Conservation (phyloP, 2,329 filamentous ascomycete species). For the Hymenoscyphus infarciens region DNA sequence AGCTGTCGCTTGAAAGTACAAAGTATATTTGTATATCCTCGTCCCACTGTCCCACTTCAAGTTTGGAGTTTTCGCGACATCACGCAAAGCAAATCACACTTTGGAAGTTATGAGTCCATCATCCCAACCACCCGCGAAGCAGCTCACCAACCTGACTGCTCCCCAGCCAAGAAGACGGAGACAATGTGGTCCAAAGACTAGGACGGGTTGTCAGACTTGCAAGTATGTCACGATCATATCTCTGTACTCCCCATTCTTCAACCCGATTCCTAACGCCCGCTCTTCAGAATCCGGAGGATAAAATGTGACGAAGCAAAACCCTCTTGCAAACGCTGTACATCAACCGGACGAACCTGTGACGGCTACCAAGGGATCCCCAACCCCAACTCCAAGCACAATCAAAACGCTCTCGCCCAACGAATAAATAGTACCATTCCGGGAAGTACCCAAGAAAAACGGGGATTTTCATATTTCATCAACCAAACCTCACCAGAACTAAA, state of each 20-base stretch:
- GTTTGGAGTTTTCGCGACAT: background rate
- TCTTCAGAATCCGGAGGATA: conserved; percentile 23
- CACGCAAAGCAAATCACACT: background rate
- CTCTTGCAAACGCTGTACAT: conserved; percentile 24
- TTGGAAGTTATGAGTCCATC: background rate
- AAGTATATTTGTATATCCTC: background rate
- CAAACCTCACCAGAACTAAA: conserved; percentile 28
- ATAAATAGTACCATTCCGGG: conserved; percentile 25
- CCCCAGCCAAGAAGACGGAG: conserved; percentile 8
- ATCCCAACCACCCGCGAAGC: background rate
- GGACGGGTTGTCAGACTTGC: conserved; percentile 29
- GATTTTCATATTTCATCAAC: conserved; percentile 30
- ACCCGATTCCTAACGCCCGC: background rate
- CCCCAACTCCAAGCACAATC: conserved; percentile 5
- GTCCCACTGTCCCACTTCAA: background rate
- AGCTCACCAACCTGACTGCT: background rate
- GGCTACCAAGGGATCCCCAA: conserved; percentile 21
- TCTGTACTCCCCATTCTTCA: background rate
- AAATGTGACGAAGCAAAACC: conserved; percentile 32
- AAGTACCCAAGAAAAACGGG: conserved; percentile 26
- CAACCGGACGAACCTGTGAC: conserved; percentile 29
- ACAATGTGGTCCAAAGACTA: conserved; percentile 23
- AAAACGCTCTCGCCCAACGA: conserved; percentile 18
- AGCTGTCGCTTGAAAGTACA: background rate
- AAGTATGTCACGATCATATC: conserved; percentile 24